phyloP scores from a whole-genome alignment of 768 basidiomycete species.

The Lentinula sp. region DNA sequence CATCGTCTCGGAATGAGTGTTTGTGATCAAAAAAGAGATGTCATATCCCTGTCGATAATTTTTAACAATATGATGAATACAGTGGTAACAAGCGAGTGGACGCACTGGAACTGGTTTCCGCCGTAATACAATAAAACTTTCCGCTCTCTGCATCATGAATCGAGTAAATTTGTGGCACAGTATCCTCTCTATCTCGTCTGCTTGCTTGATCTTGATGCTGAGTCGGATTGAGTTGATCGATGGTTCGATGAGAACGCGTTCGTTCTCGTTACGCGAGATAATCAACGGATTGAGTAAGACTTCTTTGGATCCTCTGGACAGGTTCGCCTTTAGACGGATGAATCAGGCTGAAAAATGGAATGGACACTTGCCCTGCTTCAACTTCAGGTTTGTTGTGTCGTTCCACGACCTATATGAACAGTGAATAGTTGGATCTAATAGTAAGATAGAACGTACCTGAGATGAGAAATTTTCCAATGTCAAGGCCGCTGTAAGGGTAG shows the following conservation, averaged over 20 bases:
- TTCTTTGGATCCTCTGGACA: conserved; percentile 79
- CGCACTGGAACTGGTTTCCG: conserved; percentile 86
- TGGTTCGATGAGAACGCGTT: conserved; percentile 94
- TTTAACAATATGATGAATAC: not conserved
- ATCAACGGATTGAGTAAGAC: conserved; percentile 89
- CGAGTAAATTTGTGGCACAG: conserved; percentile 97
- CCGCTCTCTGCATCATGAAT: conserved; percentile 98
- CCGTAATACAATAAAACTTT: conserved; percentile 94
- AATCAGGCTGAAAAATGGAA: not conserved
- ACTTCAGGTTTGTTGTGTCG: conserved; percentile 97
- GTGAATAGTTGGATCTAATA: conserved; percentile 12
- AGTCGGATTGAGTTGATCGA: conserved; percentile 96
- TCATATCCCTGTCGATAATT: conserved; percentile 75
- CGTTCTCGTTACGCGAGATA: conserved; percentile 96
- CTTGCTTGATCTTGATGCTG: conserved; percentile 98
- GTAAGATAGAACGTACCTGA: conserved; percentile 50
- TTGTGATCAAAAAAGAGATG: conserved; percentile 97
- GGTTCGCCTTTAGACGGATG: not conserved
- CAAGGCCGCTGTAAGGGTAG: conserved; percentile 94
- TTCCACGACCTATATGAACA: conserved; percentile 73
- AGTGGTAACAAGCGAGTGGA: conserved; percentile 7
- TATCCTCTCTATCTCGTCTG: conserved; percentile 97
- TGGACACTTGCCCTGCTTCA: conserved; percentile 63
- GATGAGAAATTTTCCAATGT: conserved; percentile 98
- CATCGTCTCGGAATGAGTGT: conserved; percentile 96